phyloP scores from a whole-genome alignment of 1,139 yeast genomes.

The Blastobotrys buckinghamii region DNA sequence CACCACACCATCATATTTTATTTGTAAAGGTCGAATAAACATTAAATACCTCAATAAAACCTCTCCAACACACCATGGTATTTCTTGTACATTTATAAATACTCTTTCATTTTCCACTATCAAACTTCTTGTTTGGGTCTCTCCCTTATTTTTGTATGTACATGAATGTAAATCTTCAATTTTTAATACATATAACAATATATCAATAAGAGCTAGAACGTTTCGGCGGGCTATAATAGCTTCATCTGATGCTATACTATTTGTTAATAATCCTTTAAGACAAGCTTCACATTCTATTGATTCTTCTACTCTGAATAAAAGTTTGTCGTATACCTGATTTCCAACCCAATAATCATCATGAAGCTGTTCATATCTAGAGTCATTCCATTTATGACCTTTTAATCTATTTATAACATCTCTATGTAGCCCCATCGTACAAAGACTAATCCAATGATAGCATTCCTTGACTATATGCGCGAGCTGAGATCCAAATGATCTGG shows the following conservation, averaged over 20 bases:
- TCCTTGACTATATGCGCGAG: background rate
- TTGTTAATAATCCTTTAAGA: background rate
- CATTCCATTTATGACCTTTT: background rate
- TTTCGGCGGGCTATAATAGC: background rate
- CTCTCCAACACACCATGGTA: slow-evolving; percentile 1
- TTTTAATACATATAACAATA: background rate
- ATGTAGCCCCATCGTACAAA: background rate
- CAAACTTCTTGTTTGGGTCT: background rate
- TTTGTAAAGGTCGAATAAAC: background rate
- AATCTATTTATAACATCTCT: background rate
- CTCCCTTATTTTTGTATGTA: background rate
- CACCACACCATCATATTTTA: background rate
- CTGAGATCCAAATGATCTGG: background rate
- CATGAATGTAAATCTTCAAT: background rate
- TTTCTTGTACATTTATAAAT: background rate
- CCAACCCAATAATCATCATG: background rate
- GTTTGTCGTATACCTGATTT: background rate
- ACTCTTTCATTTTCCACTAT: background rate
- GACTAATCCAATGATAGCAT: background rate
- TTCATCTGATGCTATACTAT: background rate
- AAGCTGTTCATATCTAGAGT: background rate
- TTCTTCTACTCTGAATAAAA: background rate
- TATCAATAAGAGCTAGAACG: background rate
- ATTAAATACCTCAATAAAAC: background rate
- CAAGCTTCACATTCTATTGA: background rate